phyloP scores from a whole-genome alignment of 1,284 basidiomycete genomes.

The Leccinum glutinopallens region DNA sequence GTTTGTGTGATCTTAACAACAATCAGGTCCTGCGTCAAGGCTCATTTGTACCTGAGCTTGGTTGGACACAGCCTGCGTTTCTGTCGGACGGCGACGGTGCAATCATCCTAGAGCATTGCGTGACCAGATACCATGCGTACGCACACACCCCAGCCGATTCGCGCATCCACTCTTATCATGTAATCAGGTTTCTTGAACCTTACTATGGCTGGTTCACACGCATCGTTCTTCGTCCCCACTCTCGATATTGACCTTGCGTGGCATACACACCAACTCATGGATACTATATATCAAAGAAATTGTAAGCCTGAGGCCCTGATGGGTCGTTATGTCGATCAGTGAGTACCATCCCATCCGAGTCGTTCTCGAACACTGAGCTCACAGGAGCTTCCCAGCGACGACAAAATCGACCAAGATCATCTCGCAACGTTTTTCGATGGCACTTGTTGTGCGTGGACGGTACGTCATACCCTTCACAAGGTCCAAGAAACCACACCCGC shows the following conservation, averaged over 20 bases:
- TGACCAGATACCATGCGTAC: no score
- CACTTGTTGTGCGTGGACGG: slow-evolving; percentile 48
- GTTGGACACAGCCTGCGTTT: no score
- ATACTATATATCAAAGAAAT: slow-evolving; percentile 34
- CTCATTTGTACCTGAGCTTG: no score
- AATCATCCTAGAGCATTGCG: no score
- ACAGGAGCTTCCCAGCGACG: slow-evolving; percentile 39
- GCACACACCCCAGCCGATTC: no score
- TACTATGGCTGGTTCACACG: slow-evolving; percentile 38
- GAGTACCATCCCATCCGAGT: slow-evolving; percentile 9
- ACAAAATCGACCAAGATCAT: slow-evolving; percentile 48
- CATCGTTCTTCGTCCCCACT: slow-evolving; percentile 46
- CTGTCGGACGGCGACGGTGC: no score
- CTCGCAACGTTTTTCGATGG: slow-evolving; percentile 46
- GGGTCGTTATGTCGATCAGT: slow-evolving; percentile 45
- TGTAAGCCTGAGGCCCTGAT: slow-evolving; percentile 31
- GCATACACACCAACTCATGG: slow-evolving; percentile 48
- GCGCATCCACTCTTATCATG: not conserved
- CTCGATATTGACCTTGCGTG: slow-evolving; percentile 50
- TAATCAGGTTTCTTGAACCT: slow-evolving; percentile 41
- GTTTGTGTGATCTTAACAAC: no score
- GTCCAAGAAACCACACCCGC: not conserved
- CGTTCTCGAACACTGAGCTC: not conserved
- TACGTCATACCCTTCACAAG: slow-evolving; percentile 13
- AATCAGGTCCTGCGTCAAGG: no score